Base-by-base conservation (phyloP, 805 yeast genomes). In the Lachancea kluyveri region DNA sequence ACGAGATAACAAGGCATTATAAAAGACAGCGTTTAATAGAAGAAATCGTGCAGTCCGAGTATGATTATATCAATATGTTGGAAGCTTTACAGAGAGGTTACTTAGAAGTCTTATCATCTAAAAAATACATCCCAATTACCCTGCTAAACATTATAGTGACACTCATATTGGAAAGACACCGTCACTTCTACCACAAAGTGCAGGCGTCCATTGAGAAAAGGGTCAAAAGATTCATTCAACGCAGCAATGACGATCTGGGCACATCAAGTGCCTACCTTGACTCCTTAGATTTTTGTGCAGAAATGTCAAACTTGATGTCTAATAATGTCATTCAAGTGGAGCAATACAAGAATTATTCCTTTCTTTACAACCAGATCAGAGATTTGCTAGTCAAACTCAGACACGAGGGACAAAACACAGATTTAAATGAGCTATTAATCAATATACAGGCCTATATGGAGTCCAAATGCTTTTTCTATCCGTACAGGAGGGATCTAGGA, bases 401-500 rank as follows among this genome's bases (percentile, higher is more conserved):
- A n/a, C 29, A 17, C 15, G 32, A 26, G 18, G 27, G 37, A n/a
- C 32, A 33, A 12, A 32, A 33, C 32, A 28, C 29, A 10, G 28
- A 28, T 17, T 13, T 33, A 9, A 28, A 28, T 24, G 37, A 32
- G 21, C 19, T 33, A n/a, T 13, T 33, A 17, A 21, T 33, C 17
- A 30, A 31, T 26, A 33, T 33, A 16, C 32, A 33, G 29, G 17
- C 28, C 9, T 33, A 32, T 20, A 17, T 33, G 9, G n/a, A n/a
- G n/a, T n/a, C n/a, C n/a, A n/a, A n/a, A n/a, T n/a, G n/a, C n/a
- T n/a, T n/a, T n/a, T n/a, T n/a, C n/a, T n/a, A n/a, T n/a, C 37
- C 37, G 8, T 33, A 33, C 26, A 33, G 28, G 26, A 28, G 37
- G 6, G 83, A 77, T 47, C 56, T 74, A 17, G 67, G 80, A 4